These are phyloP conservation scores for Cladosporium phlei DNA, from an alignment of 2,329 filamentous ascomycete genomes.

Conservation along the genomic window DNA sequence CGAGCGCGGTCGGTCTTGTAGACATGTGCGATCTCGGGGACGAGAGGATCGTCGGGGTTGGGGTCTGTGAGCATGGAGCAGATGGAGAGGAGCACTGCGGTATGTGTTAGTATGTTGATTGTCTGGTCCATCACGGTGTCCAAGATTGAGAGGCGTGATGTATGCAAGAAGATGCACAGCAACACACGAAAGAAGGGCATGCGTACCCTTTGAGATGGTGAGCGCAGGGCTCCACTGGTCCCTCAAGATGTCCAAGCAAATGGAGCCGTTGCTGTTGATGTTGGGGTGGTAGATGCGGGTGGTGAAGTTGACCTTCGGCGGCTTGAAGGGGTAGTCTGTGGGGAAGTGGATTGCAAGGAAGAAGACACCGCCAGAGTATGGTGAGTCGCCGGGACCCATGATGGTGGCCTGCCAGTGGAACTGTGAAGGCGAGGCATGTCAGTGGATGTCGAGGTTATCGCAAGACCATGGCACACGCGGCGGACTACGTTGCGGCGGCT, in stretches of 20 bases:
- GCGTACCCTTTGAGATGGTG: slow-evolving; percentile 93
- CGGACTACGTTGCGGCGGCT: slow-evolving; percentile 12
- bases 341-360: slow-evolving; percentile 99
- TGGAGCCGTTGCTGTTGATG: slow-evolving; percentile 99
- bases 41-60: slow-evolving; percentile 97
- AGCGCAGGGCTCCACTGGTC: slow-evolving; percentile 99
- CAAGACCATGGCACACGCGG: not conserved
- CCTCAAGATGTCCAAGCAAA: slow-evolving; percentile 95
- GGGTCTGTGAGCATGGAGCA: slow-evolving; percentile 99
- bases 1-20: slow-evolving; percentile 98
- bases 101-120: slow-evolving; percentile 2
- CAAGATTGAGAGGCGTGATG: not conserved
- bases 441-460: not conserved
- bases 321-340: slow-evolving; percentile 99
- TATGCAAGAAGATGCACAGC: no score
- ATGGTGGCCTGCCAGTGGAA: slow-evolving; percentile 99
- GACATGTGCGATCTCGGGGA: slow-evolving; percentile 97
- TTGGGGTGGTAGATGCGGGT: slow-evolving; percentile 99
- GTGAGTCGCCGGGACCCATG: slow-evolving; percentile 96
- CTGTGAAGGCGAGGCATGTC: slow-evolving; percentile 43
- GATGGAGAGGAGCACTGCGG: slow-evolving; percentile 86
- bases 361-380: slow-evolving; percentile 97
- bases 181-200: not conserved
- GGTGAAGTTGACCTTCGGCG: slow-evolving; percentile 99
- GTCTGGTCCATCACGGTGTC: not conserved